Evolutionary conservation across 176 grass and related monocot species (phyloP).

Genomic region (Triticum aestivum): IWGSC_CS_RefSeq_v2.1 NC_057806.1:413193473-413193972

Average conservation of each 20-base stretch:
- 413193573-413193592: neutral
- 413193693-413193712: neutral
- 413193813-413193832: conserved; percentile 10
- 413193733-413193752: neutral
- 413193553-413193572: neutral
- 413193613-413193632: conserved; percentile 24
- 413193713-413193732: neutral
- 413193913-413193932: conserved; percentile 20
- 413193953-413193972: conserved; percentile 54
- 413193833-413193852: conserved; percentile 37
- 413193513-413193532: neutral
- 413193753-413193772: neutral
- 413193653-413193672: neutral
- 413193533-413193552: neutral
- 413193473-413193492: no score
- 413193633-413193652: neutral
- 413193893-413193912: conserved; percentile 21
- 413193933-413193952: conserved; percentile 1
- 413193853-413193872: neutral
- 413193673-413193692: neutral
- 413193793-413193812: conserved; percentile 17
- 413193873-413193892: conserved; percentile 7
- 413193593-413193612: neutral
- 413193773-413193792: neutral
- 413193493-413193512: no score